Base-by-base conservation (phyloP, 805 yeast genomes). In the Candida hungchunana region DNA sequence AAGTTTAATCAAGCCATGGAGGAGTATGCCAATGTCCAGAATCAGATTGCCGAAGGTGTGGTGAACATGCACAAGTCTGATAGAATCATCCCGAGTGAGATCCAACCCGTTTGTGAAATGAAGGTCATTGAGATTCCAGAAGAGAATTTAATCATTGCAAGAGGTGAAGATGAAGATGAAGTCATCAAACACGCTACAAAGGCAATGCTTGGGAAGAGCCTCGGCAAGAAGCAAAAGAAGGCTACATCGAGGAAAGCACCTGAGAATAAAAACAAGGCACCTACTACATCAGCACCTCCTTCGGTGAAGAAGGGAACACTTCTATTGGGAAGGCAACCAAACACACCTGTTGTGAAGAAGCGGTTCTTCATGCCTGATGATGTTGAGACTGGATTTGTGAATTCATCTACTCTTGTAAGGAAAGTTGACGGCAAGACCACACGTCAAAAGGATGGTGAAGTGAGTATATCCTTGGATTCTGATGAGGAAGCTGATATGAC, bases 1-100 rank as follows among this genome's bases (percentile, higher is more conserved):
- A 94, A 90, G 53, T 85, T 86, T 55, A 84, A 82, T 29, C 75
- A 79, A 47, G 89, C 97, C 0, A 77, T 86, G 82, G 81, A 72
- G 19, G 93, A 88, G 18, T 90, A 93, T 57, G 75, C 75, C 40
- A 74, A 72, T 53, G 77, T 93, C 28, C 97, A 93, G 51, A 70
- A 71, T 33, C 77, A 76, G 43, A 80, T 87, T 22, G 69, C 71
- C 55, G 63, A 62, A 24, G 72, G 73, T 17, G 66, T 60, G 16
- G 48, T 66, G 26, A 60, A 58, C 5, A 67, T 73, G 47, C 63
- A 62, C 22, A 59, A 60, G 8, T 75, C 79, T 20, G 82, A 76
- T 43, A 62, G 95, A 35, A 82, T 93, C 7, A 46, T 93, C 2
- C 97, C 97, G 0, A 42, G 53, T 1, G 63, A 62, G 3, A 57